phyloP scores from a whole-genome alignment of 768 basidiomycete genomes.

The Termitomyces sp. region DNA sequence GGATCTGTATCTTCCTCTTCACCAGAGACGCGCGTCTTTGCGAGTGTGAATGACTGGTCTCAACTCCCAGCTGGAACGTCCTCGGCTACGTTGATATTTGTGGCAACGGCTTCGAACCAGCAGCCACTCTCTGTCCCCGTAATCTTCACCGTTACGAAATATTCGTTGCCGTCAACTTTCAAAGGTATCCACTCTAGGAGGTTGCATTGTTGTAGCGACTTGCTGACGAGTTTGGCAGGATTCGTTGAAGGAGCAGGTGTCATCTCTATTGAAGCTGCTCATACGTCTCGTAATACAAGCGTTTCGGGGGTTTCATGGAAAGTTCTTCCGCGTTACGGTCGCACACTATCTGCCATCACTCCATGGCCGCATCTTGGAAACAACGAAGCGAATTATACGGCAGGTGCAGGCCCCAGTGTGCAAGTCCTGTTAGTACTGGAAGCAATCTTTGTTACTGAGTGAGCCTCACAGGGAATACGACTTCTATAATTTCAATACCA shows the following conservation, averaged over 20 bases:
- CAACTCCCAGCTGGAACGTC: conserved; percentile 35
- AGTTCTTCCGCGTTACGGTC: conserved; percentile 56
- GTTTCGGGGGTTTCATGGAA: conserved; percentile 55
- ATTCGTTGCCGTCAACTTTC: conserved; percentile 37
- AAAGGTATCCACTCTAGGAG: conserved; percentile 32
- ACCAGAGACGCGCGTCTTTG: conserved; percentile 51
- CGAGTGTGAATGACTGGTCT: conserved; percentile 55
- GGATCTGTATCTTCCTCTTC: conserved; percentile 45
- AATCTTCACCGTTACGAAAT: conserved; percentile 33
- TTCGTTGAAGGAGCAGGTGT: conserved; percentile 63
- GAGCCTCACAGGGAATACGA: conserved; percentile 49
- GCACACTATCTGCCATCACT: conserved; percentile 59
- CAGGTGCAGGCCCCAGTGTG: conserved; percentile 60
- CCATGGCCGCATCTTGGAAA: conserved; percentile 50
- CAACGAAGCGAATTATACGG: conserved; percentile 52
- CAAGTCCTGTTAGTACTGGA: conserved; percentile 22
- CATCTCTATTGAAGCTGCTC: conserved; percentile 64
- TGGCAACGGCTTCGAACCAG: conserved; percentile 38
- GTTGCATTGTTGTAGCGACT: neutral
- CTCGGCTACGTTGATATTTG: conserved; percentile 40
- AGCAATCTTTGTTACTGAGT: neutral
- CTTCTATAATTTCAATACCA: conserved; percentile 57
- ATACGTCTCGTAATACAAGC: conserved; percentile 43
- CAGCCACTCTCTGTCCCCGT: conserved; percentile 28
- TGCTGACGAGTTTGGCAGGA: conserved; percentile 28